Evolutionary conservation across 257 asterid genomes (phyloP).

Genomic region (Eucommia ulmoides): DNA sequence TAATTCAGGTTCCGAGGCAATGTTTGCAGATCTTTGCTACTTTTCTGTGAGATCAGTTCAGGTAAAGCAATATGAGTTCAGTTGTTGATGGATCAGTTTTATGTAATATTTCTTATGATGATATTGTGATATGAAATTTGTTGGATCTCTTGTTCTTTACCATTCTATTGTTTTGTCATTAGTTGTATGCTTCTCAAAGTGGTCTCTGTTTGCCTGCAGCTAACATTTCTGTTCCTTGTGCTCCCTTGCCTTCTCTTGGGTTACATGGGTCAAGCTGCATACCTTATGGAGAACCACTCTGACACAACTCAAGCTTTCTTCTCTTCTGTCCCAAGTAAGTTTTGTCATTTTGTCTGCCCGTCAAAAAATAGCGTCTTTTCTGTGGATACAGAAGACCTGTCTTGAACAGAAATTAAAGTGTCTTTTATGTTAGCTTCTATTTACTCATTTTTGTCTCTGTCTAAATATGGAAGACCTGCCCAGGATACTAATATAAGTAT

Average conservation of each 20-base stretch:
- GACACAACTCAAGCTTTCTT: constrained; percentile 96
- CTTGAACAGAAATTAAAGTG: too few species aligned
- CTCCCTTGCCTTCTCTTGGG: constrained; percentile 96
- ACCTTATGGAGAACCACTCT: constrained; percentile 86
- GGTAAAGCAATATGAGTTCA: constrained; percentile 30
- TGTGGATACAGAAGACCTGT: too few species aligned
- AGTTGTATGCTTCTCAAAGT: constrained; percentile 2
- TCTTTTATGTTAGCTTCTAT: too few species aligned
- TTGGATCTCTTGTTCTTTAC: constrained; percentile 1
- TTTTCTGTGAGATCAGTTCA: constrained; percentile 94
- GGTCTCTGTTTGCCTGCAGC: constrained; percentile 46
- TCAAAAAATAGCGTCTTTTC: too few species aligned
- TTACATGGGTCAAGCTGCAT: constrained; percentile 98
- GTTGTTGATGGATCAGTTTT: constrained; percentile 6
- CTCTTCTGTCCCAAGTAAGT: constrained; percentile 83
- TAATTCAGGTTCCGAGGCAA: constrained; percentile 96
- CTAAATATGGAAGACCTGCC: not conserved
- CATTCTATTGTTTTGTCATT: not conserved
- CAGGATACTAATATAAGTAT: not conserved
- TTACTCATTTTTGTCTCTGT: not conserved
- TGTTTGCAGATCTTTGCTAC: constrained; percentile 98
- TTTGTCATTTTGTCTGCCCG: not conserved
- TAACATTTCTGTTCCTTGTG: constrained; percentile 73
- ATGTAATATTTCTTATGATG: not conserved
- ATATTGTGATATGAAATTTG: not conserved